A percentile compares a stretch with the other conserved stretches of the same genome.
Evolutionary conservation across 306 rosid species (phyloP).

Genomic region (Vigna nakashimae): DNA sequence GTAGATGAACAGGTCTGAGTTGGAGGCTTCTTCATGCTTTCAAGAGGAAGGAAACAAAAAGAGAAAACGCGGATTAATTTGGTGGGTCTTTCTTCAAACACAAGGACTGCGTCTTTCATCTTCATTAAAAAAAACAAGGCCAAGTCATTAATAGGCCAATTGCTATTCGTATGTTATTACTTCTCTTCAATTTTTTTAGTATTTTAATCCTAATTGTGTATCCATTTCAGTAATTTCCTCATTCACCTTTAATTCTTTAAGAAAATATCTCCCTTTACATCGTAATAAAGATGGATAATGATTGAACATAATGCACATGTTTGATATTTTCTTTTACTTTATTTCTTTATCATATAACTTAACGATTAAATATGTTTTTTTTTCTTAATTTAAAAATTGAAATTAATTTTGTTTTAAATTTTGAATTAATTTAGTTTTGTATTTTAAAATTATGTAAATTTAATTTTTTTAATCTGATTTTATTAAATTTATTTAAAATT

Average conservation of each 20-base stretch:
- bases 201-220: background rate
- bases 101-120: background rate
- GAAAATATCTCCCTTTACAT: background rate
- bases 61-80: conserved; percentile 21
- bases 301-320: background rate
- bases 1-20: conserved; percentile 4
- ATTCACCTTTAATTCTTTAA: background rate
- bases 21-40: conserved; percentile 38
- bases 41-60: background rate
- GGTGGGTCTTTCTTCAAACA: conserved; percentile 3
- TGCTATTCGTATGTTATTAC: background rate
- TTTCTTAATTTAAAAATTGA: too few species aligned
- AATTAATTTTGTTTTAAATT: too few species aligned
- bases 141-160: background rate
- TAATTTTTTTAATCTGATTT: too few species aligned
- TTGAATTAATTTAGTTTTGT: too few species aligned
- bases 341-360: too few species aligned
- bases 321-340: too few species aligned
- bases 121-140: background rate
- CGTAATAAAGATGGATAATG: background rate
- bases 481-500: too few species aligned
- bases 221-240: background rate
- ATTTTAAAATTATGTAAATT: too few species aligned
- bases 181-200: background rate
- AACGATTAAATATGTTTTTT: too few species aligned